A percentile compares a stretch with the other conserved stretches of the same genome.
Evolutionary conservation across 805 yeast genomes (phyloP).

Genomic region (Barnettozyma pratensis): DNA sequence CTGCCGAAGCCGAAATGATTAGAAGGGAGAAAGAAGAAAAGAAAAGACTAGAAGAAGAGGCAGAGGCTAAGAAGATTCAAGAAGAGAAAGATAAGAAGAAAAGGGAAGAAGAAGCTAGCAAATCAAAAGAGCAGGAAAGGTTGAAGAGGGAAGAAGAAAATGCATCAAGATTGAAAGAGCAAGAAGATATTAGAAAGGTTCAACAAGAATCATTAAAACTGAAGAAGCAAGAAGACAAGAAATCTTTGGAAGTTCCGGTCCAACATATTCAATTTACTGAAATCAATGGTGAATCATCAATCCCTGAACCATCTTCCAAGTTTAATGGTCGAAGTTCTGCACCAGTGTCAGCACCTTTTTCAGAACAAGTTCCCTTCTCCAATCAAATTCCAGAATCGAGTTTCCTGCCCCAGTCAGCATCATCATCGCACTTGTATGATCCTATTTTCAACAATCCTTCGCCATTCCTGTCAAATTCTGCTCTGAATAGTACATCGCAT

Average conservation of each 20-base stretch:
- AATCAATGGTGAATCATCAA: too few relatives aligned
- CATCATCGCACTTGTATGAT: conserved; percentile 2
- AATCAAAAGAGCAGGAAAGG: conserved; percentile 22
- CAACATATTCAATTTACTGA: too few relatives aligned
- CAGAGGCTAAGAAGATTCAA: conserved; percentile 26
- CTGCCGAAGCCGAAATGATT: conserved; percentile 32
- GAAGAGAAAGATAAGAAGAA: conserved; percentile 33
- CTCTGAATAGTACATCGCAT: neutral
- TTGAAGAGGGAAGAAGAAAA: conserved; percentile 1
- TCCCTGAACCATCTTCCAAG: too few relatives aligned
- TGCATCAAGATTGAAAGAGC: neutral
- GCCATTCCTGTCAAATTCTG: conserved; percentile 1
- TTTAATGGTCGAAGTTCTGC: too few relatives aligned
- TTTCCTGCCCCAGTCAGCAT: neutral
- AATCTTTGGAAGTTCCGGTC: too few relatives aligned
- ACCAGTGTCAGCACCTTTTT: too few relatives aligned
- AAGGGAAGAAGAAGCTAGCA: conserved; percentile 24
- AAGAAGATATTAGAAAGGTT: neutral
- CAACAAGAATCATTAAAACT: too few relatives aligned
- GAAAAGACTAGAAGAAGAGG: conserved; percentile 29
- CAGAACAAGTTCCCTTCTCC: neutral
- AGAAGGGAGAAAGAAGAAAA: conserved; percentile 26
- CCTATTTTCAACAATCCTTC: neutral
- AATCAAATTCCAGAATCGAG: conserved; percentile 6
- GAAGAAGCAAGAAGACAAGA: conserved; percentile 1